These are phyloP conservation scores for Microdochium paspali DNA, from an alignment of 2,329 filamentous ascomycete species.

Conservation along the genomic window DNA sequence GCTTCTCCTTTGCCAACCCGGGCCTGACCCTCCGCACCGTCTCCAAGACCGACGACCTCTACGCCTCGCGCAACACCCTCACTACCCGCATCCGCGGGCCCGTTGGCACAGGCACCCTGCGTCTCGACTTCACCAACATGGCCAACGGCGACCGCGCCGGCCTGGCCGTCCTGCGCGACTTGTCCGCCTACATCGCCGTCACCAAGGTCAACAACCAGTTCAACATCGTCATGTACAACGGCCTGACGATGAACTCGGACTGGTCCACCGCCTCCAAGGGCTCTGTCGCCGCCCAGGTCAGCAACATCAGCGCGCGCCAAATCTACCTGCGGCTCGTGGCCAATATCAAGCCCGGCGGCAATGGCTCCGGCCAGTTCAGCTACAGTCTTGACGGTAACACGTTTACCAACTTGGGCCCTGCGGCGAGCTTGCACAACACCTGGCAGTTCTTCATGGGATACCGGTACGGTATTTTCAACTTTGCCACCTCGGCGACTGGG, in stretches of 20 bases:
- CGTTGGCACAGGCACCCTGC: conserved; percentile 37
- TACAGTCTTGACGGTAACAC: conserved; percentile 33
- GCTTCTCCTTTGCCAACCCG: conserved; percentile 28
- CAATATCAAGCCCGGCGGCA: conserved; percentile 21
- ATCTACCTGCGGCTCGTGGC: conserved; percentile 27
- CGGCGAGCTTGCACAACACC: conserved; percentile 25
- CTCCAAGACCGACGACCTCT: conserved; percentile 42
- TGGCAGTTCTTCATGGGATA: conserved; percentile 41
- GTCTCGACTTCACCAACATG: conserved; percentile 38
- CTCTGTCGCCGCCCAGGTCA: conserved; percentile 15
- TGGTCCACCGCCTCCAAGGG: conserved; percentile 18
- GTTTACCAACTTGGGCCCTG: conserved; percentile 22
- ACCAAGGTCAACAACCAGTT: conserved; percentile 22
- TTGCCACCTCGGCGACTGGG: conserved; percentile 30
- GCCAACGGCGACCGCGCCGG: conserved; percentile 41
- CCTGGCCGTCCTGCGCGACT: conserved; percentile 42
- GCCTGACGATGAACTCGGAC: conserved; percentile 25
- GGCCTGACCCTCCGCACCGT: conserved; percentile 38
- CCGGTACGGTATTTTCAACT: conserved; percentile 39
- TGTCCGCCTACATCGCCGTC: conserved; percentile 42
- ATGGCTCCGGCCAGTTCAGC: conserved; percentile 21
- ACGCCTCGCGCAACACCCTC: conserved; percentile 34
- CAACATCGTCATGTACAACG: conserved; percentile 23
- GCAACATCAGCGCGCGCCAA: conserved; percentile 16
- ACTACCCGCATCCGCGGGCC: conserved; percentile 34